phyloP scores from a whole-genome alignment of 1,284 basidiomycete genomes.

The Trametes polyzona region DNA sequence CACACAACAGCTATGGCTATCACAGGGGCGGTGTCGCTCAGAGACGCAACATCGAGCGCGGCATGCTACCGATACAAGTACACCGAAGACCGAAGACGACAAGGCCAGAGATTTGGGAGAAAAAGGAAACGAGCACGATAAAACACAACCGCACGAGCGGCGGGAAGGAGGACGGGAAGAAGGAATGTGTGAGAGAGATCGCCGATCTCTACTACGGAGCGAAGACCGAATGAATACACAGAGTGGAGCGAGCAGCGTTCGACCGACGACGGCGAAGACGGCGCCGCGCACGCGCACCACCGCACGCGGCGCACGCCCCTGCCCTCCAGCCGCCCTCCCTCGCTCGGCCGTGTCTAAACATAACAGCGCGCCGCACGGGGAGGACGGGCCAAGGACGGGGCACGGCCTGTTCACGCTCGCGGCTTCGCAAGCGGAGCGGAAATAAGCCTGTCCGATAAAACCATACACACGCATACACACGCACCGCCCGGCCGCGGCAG shows the following conservation, averaged over 20 bases:
- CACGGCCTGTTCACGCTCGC: background rate
- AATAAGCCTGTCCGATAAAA: background rate
- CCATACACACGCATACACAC: background rate
- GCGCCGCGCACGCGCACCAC: background rate
- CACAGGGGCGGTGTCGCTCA: slow-evolving; percentile 3
- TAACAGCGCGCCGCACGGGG: too few relatives aligned
- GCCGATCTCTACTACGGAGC: slow-evolving; percentile 19
- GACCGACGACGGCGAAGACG: background rate
- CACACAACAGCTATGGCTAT: too few relatives aligned
- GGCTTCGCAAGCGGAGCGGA: background rate
- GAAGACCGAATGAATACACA: background rate
- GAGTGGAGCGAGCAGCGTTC: background rate
- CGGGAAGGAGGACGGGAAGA: slow-evolving; percentile 1
- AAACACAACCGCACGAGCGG: background rate
- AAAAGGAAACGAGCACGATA: background rate
- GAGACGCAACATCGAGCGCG: slow-evolving; percentile 11
- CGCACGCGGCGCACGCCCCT: background rate
- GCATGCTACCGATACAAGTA: slow-evolving; percentile 6
- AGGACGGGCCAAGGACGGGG: too few relatives aligned
- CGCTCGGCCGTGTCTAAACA: too few relatives aligned
- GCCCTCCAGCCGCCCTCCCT: too few relatives aligned
- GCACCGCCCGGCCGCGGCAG: background rate
- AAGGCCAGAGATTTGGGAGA: background rate
- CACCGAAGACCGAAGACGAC: background rate
- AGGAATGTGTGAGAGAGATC: slow-evolving; percentile 24